Conservation (phyloP, 2,329 filamentous ascomycete genomes). For the Colletotrichum lini region DNA sequence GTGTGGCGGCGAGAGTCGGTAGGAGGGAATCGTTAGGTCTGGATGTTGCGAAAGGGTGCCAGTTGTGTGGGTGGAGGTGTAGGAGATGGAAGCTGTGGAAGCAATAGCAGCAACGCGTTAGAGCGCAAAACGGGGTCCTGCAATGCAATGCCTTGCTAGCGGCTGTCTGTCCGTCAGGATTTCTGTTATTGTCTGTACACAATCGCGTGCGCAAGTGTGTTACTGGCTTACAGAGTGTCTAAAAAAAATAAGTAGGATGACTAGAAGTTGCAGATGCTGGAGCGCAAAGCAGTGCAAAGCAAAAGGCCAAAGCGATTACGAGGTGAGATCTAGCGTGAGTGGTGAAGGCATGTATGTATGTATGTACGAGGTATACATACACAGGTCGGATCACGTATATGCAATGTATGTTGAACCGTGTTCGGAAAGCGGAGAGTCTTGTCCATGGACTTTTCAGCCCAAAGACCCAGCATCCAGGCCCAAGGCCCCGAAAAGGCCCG, state of each 20-base stretch:
- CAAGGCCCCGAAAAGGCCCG: constrained; percentile 11
- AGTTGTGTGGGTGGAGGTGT: background rate
- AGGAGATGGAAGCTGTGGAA: constrained; percentile 18
- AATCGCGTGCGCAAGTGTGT: constrained; percentile 22
- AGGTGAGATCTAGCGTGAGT: constrained; percentile 8
- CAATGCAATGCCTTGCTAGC: constrained; percentile 6
- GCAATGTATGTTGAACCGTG: constrained; percentile 39
- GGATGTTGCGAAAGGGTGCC: background rate
- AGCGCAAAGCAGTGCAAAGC: constrained; percentile 23
- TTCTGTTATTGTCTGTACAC: constrained; percentile 19
- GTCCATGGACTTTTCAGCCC: constrained; percentile 28
- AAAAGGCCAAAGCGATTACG: constrained; percentile 29
- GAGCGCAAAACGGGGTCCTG: background rate
- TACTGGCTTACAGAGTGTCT: background rate
- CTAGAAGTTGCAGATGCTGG: constrained; percentile 25
- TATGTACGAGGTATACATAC: constrained; percentile 15
- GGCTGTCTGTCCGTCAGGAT: background rate
- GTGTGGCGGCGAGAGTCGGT: constrained; percentile 7
- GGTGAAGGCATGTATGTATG: constrained; percentile 24
- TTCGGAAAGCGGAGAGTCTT: constrained; percentile 35
- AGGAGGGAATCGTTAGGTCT: constrained; percentile 23
- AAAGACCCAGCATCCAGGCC: constrained; percentile 35
- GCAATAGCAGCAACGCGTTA: constrained; percentile 1
- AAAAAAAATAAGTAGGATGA: constrained; percentile 12
- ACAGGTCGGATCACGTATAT: constrained; percentile 26